Evolutionary conservation across 2,329 filamentous ascomycete species (phyloP).

Genomic region (Karstenula rhodostoma): DNA sequence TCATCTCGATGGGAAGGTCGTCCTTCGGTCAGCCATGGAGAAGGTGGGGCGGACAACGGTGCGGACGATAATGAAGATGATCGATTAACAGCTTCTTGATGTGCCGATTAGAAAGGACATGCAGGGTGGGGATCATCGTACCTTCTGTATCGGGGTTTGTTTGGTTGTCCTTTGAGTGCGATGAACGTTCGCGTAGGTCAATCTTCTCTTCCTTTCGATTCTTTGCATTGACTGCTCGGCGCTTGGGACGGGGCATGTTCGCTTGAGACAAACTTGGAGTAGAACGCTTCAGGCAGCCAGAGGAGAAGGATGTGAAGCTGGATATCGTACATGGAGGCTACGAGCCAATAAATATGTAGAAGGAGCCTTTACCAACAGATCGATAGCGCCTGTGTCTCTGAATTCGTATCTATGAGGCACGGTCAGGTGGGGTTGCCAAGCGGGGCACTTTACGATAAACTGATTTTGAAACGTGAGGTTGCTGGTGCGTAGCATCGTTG

Average conservation of each 20-base stretch:
- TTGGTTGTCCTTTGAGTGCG: neutral
- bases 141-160: neutral
- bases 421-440: neutral
- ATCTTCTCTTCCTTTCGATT: neutral
- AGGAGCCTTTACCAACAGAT: too few relatives aligned
- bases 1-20: neutral
- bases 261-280: neutral
- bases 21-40: conserved; percentile 1
- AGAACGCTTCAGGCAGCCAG: too few relatives aligned
- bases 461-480: too few relatives aligned
- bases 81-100: neutral
- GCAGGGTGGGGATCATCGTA: neutral
- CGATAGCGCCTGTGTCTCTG: too few relatives aligned
- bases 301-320: too few relatives aligned
- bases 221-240: neutral
- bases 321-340: neutral
- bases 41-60: neutral
- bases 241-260: neutral
- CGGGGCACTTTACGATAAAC: too few relatives aligned
- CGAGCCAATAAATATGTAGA: neutral
- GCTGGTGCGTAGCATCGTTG: too few relatives aligned
- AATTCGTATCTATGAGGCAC: neutral
- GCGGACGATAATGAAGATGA: neutral
- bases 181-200: neutral
- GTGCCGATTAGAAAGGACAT: neutral